These are phyloP conservation scores for Fusarium concolor DNA, from an alignment of 2,329 filamentous ascomycete species.

Conservation along the genomic window DNA sequence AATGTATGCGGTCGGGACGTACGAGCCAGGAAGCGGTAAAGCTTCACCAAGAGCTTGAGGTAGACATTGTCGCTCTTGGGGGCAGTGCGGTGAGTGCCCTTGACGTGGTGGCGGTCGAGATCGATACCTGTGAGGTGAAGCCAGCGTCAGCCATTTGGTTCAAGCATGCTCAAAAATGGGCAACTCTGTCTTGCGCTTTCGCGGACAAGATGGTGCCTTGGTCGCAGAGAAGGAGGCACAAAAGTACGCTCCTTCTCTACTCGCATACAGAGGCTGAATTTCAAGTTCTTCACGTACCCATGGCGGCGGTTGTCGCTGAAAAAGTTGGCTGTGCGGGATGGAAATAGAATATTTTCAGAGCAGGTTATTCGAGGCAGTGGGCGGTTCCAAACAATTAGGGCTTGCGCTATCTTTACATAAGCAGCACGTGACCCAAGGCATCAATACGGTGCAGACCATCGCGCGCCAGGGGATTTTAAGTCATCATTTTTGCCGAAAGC, in stretches of 20 bases:
- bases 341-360: too few relatives aligned
- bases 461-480: too few relatives aligned
- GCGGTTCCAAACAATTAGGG: too few relatives aligned
- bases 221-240: constrained; percentile 42
- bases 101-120: constrained; percentile 77
- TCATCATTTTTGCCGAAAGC: too few relatives aligned
- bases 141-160: constrained; percentile 71
- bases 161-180: constrained; percentile 70
- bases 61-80: constrained; percentile 99
- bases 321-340: constrained; percentile 54
- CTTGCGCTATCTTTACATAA: too few relatives aligned
- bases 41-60: constrained; percentile 96
- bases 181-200: constrained; percentile 48
- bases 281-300: constrained; percentile 67
- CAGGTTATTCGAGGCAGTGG: too few relatives aligned
- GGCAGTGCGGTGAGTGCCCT: constrained; percentile 85
- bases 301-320: constrained; percentile 62
- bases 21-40: constrained; percentile 97
- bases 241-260: constrained; percentile 53
- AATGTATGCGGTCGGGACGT: constrained; percentile 58
- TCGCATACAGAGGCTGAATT: constrained; percentile 62
- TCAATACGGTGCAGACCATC: too few relatives aligned
- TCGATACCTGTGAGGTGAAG: constrained; percentile 72
- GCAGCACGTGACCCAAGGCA: too few relatives aligned
- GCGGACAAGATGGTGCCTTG: constrained; percentile 47